Evolutionary conservation across 2,329 filamentous ascomycete genomes (phyloP), one percentile per base, ranked within the genome.

Genomic region (Chaetomium globosum): DNA sequence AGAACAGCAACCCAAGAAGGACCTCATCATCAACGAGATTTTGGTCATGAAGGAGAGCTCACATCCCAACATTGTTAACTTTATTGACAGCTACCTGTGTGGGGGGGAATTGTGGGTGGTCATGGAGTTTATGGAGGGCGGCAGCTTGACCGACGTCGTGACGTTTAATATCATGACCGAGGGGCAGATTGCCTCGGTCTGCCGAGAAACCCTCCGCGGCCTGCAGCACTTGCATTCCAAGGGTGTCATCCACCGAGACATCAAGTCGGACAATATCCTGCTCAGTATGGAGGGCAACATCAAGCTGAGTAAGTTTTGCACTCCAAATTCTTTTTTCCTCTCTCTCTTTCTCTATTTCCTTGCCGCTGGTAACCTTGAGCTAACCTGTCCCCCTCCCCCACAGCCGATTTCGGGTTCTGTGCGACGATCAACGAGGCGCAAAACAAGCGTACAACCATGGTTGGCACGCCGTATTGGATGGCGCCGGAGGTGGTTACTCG

Each of bases 71-170:
- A 96, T 99, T 78, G 95, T 99, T 79, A 99, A 99, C 78, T 99
- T 98, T 78, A 94, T 98, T 80, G 95, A 98, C 81, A 97, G 93
- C 76, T 98, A 93, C 77, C 83, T 99, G 12, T 90, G 93, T 65
- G 86, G 87, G 13, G 91, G 94, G 52, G 95, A 98, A 77, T 81
- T 99, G 33, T 99, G 95, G 95, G 95, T 99, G 1, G 92, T 98
- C 39, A 99, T 99, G 95, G 95, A 99, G 79, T 99, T 94, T 74
- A 99, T 99, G 95, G 94, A 99, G 78, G 95, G 95, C 66, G 95
- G 95, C 68, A 97, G 93, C 78, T 82, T 99, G 76, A 99, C 95
- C 12, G 95, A 99, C 77, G 95, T 99, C 61, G 95, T 99, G 64
- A 99, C 95, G 3, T 98, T 96, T 80, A 98, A 98, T 79, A 96